These are phyloP conservation scores for Asterophora lycoperdoides DNA, from an alignment of 768 basidiomycete genomes.

Conservation along the genomic window DNA sequence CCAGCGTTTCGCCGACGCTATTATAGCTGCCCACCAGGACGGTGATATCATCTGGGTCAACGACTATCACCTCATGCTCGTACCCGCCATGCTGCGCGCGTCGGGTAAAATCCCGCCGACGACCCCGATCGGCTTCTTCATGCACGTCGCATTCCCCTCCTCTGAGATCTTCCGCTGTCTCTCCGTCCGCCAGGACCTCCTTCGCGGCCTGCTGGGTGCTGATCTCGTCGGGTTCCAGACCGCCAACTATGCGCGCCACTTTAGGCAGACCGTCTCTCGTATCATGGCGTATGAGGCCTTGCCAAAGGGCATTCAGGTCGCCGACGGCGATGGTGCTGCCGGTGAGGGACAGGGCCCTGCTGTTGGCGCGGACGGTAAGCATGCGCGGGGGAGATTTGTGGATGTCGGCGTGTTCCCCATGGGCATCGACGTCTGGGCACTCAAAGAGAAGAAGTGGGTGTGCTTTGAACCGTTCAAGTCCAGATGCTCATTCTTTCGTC, in stretches of 20 bases:
- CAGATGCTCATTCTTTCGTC: constrained; percentile 1
- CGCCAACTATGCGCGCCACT: constrained; percentile 77
- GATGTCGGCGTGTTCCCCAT: constrained; percentile 89
- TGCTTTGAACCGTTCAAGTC: neutral
- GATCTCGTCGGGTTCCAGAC: constrained; percentile 94
- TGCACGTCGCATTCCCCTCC: constrained; percentile 94
- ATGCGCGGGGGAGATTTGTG: constrained; percentile 57
- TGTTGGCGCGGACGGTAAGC: constrained; percentile 14
- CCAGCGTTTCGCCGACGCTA: constrained; percentile 81
- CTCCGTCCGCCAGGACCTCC: constrained; percentile 68
- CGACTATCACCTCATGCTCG: constrained; percentile 95
- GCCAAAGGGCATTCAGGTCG: constrained; percentile 76
- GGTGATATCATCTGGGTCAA: constrained; percentile 94
- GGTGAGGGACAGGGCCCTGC: constrained; percentile 14
- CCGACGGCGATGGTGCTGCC: constrained; percentile 27
- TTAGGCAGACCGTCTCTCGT: constrained; percentile 78
- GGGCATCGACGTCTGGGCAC: constrained; percentile 75
- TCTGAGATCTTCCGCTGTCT: constrained; percentile 95
- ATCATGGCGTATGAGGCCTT: constrained; percentile 78
- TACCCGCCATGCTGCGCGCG: constrained; percentile 81
- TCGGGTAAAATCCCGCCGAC: constrained; percentile 47
- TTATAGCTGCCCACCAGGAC: constrained; percentile 74
- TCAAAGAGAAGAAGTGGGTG: constrained; percentile 62
- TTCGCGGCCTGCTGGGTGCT: constrained; percentile 87
- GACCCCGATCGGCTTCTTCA: constrained; percentile 87